A percentile compares a stretch with the other conserved stretches of the same genome.
Conservation (phyloP, 768 basidiomycete genomes). For the Exsudoporus frostii region DNA sequence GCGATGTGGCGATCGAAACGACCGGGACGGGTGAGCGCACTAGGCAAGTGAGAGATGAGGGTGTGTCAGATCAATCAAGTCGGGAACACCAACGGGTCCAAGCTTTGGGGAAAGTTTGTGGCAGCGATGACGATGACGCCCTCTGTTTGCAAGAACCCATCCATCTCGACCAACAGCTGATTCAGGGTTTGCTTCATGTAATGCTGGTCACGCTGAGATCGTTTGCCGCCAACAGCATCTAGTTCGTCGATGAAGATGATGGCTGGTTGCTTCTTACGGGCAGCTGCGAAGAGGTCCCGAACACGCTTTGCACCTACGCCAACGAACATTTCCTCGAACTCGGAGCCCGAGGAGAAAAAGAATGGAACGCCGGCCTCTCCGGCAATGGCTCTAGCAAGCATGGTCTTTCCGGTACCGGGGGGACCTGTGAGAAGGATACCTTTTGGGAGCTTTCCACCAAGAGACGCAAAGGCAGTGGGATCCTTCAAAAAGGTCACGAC, state of each 20-base stretch:
- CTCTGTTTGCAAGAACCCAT: constrained; percentile 91
- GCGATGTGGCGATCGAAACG: constrained; percentile 93
- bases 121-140: constrained; percentile 94
- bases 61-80: not conserved
- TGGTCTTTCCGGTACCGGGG: constrained; percentile 79
- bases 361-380: constrained; percentile 98
- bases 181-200: constrained; percentile 95
- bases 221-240: constrained; percentile 90
- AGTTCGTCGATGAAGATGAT: constrained; percentile 99
- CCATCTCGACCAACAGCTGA: constrained; percentile 95
- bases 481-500: constrained; percentile 95
- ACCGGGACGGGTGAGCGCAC: constrained; percentile 93
- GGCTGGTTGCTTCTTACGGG: constrained; percentile 90
- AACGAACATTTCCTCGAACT: constrained; percentile 98
- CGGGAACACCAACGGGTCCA: constrained; percentile 69
- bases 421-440: constrained; percentile 89
- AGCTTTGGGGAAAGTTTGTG: constrained; percentile 95
- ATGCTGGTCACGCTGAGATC: constrained; percentile 78
- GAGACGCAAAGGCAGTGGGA: constrained; percentile 81
- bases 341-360: constrained; percentile 93
- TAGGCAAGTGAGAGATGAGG: constrained; percentile 32
- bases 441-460: constrained; percentile 93
- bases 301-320: constrained; percentile 94
- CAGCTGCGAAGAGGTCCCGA: constrained; percentile 90
- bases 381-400: constrained; percentile 95